Percentiles rank a stretch among this genome's conserved stretches.
Evolutionary conservation across 169 alveolate genomes (phyloP).

Genomic region (Plasmodium reichenowi): DNA sequence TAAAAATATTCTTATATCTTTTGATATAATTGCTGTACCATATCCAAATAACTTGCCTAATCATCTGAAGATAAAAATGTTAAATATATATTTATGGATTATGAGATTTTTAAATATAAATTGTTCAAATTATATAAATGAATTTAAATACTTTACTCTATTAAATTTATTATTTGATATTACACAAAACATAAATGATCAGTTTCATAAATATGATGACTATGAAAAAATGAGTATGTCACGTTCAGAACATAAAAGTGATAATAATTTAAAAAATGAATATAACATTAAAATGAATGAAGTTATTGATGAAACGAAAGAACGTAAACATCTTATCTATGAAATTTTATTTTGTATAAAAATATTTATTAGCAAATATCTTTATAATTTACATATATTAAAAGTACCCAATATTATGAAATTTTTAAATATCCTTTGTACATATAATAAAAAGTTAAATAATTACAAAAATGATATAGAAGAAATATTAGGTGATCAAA

Average conservation of each 20-base stretch:
- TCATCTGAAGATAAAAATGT: constrained; percentile 12
- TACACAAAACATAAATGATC: constrained; percentile 8
- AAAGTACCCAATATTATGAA: constrained; percentile 24
- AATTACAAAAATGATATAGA: constrained; percentile 66
- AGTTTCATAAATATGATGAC: not conserved
- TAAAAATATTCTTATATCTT: constrained; percentile 10
- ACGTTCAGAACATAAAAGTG: not conserved
- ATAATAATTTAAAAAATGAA: too few relatives aligned
- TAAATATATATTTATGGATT: constrained; percentile 50
- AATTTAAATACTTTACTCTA: constrained; percentile 24
- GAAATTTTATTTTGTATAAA: constrained; percentile 18
- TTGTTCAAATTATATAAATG: constrained; percentile 19
- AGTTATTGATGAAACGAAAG: not conserved
- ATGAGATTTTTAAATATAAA: constrained; percentile 12
- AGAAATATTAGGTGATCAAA: constrained; percentile 38
- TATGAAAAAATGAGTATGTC: not conserved
- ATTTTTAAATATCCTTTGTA: constrained; percentile 42
- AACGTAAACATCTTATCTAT: not conserved
- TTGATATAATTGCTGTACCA: constrained; percentile 30
- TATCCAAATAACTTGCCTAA: constrained; percentile 12
- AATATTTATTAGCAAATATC: constrained; percentile 28
- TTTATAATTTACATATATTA: constrained; percentile 26
- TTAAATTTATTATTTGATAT: constrained; percentile 36
- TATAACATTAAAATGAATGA: not conserved
- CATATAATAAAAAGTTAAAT: constrained; percentile 43